Percentiles rank a stretch among this genome's conserved stretches.
Conservation (phyloP, 73 alveolate genomes). For the Tetrahymena elliotti region DNA sequence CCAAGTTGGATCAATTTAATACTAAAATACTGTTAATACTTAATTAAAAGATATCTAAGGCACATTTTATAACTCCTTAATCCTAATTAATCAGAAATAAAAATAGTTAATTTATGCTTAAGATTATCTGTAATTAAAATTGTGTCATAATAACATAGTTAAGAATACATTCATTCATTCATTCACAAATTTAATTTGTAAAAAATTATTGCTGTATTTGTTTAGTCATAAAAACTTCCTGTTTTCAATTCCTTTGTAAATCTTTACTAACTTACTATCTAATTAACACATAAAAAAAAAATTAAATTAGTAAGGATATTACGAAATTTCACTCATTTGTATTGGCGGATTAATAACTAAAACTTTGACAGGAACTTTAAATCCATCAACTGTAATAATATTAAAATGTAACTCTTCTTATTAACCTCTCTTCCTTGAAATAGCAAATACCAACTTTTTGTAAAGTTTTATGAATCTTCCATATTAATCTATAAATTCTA, state of each 20-base stretch:
- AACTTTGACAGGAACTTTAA: neutral
- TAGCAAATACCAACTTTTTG: neutral
- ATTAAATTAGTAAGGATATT: neutral
- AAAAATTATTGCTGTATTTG: too few species aligned
- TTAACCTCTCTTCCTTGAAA: neutral
- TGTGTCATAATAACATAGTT: too few species aligned
- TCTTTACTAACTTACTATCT: too few species aligned
- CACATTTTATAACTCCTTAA: neutral
- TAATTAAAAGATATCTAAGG: neutral
- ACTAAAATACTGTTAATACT: neutral
- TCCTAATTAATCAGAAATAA: neutral
- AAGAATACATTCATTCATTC: too few species aligned
- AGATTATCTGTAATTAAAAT: neutral
- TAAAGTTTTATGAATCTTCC: neutral
- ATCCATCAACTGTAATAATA: neutral
- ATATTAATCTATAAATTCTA: neutral
- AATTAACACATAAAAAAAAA: too few species aligned
- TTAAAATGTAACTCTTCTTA: neutral
- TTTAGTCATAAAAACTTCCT: too few species aligned
- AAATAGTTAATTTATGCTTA: neutral
- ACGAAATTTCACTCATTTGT: neutral
- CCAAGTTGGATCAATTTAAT: neutral
- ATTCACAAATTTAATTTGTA: too few species aligned
- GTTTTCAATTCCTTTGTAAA: too few species aligned
- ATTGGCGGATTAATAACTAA: neutral